Base-by-base conservation (phyloP, 768 basidiomycete genomes). In the Rossbeevera mucosa region DNA sequence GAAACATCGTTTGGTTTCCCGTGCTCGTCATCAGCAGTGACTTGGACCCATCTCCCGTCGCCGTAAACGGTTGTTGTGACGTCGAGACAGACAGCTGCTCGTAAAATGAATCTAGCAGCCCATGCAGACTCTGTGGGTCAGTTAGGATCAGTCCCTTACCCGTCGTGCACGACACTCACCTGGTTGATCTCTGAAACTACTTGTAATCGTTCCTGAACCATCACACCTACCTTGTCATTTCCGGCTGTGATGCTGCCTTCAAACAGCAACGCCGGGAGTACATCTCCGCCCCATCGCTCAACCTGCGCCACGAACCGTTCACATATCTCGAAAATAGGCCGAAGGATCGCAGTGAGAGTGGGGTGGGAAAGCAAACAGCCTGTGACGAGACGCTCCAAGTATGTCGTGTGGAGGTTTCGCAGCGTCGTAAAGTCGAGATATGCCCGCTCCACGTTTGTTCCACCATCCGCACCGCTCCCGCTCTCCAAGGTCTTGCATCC, bases 231-330 rank as follows among this genome's bases (percentile, higher is more conserved):
- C 58, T 76, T 75, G 20, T 75, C 74, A 5, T 72, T 79, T 6
- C 80, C 77, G 0, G 61, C 64, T 25, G 74, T 75, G 46, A 91
- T 61, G 63, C 86, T 90, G 13, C 89, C 90, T 64, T 93, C 92
- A 56, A 83, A 85, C 36, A 94, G 68, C 43, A 94, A 73, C 0
- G 86, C 89, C 12, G 93, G 93, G 2, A 94, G 72, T 8, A 94
- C 82, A 63, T 94, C 91, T 0, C 92, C 92, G 12, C 91, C 91
- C 93, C 93, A 96, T 48, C 92, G 74, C 68, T 94, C 93, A 0
- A 94, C 81, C 56, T 91, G 83, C 7, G 82, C 91, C n/a, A 86
- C 86, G 63, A 95, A 91, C 8, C 83, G 78, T 63, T 91, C 91
- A 65, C 91, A 94, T 8, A 87, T 76, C 58, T 91, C 89, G 46